phyloP scores from a whole-genome alignment of 768 basidiomycete species.

The Psilocybe subaeruginosa region DNA sequence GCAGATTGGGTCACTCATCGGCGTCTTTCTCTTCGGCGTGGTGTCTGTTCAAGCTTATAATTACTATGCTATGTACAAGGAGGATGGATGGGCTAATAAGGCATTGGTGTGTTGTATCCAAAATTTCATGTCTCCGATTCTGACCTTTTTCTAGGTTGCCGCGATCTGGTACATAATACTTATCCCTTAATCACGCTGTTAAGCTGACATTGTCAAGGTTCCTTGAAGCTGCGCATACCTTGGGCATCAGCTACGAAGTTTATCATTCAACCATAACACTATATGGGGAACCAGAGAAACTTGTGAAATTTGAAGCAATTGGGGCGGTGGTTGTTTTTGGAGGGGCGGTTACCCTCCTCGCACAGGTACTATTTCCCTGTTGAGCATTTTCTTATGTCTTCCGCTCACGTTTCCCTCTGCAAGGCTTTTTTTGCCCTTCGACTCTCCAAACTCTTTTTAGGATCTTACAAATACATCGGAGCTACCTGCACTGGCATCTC shows the following conservation, averaged over 20 bases:
- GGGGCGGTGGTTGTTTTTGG: constrained; percentile 27
- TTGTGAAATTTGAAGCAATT: constrained; percentile 24
- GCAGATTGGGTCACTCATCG: constrained; percentile 28
- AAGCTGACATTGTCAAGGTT: constrained; percentile 18
- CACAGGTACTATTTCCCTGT: constrained; percentile 24
- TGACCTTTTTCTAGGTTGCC: constrained; percentile 5
- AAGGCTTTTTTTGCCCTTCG: constrained; percentile 37
- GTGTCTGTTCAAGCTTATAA: constrained; percentile 27
- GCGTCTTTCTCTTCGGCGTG: constrained; percentile 30
- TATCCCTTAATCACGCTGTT: background rate
- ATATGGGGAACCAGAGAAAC: constrained; percentile 24
- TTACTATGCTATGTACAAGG: constrained; percentile 25
- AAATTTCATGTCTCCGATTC: background rate
- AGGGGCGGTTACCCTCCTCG: constrained; percentile 30
- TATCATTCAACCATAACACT: constrained; percentile 32
- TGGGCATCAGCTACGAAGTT: constrained; percentile 29
- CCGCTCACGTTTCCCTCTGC: background rate
- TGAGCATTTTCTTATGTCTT: too few species aligned
- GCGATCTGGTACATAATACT: constrained; percentile 8
- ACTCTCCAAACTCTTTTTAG: constrained; percentile 29
- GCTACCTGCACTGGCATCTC: constrained; percentile 28
- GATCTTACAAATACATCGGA: constrained; percentile 29
- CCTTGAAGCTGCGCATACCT: constrained; percentile 30
- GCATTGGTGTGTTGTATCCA: constrained; percentile 17
- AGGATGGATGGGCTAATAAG: constrained; percentile 26